Evolutionary conservation across 495 filamentous ascomycete genomes (phyloP).

Genomic region (Lasiosphaeria ovina): DNA sequence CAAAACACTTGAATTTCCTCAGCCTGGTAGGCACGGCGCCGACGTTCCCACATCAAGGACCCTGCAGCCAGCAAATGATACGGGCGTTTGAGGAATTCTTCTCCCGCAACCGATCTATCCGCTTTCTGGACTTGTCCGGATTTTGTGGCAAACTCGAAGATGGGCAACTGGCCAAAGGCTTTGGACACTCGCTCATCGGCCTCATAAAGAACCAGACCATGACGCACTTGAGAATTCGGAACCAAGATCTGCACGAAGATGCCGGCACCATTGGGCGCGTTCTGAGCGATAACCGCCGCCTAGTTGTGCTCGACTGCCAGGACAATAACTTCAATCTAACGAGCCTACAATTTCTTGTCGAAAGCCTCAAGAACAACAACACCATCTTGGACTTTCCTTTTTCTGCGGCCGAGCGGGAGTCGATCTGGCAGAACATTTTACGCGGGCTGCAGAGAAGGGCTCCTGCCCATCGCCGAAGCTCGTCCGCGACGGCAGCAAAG

Average conservation of each 20-base stretch:
- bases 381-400: constrained; percentile 31
- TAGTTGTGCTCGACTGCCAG: constrained; percentile 37
- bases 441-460: constrained; percentile 17
- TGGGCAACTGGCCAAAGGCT: constrained; percentile 75
- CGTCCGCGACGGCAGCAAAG: not conserved
- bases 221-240: constrained; percentile 72
- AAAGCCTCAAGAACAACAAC: constrained; percentile 27
- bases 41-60: constrained; percentile 61
- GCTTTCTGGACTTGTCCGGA: constrained; percentile 81
- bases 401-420: constrained; percentile 14
- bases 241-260: constrained; percentile 46
- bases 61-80: constrained; percentile 64
- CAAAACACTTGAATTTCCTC: constrained; percentile 72
- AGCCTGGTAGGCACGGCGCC: constrained; percentile 87
- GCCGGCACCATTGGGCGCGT: constrained; percentile 51
- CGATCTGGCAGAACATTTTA: constrained; percentile 28
- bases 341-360: constrained; percentile 31
- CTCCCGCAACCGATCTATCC: constrained; percentile 70
- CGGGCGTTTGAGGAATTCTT: constrained; percentile 73
- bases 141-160: constrained; percentile 87
- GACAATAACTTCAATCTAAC: constrained; percentile 44
- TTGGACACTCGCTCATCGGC: constrained; percentile 74
- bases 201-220: constrained; percentile 74
- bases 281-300: constrained; percentile 29
- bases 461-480: not conserved